Conservation (phyloP, 208 protist genomes). For the Wallacemonas rigidus region DNA sequence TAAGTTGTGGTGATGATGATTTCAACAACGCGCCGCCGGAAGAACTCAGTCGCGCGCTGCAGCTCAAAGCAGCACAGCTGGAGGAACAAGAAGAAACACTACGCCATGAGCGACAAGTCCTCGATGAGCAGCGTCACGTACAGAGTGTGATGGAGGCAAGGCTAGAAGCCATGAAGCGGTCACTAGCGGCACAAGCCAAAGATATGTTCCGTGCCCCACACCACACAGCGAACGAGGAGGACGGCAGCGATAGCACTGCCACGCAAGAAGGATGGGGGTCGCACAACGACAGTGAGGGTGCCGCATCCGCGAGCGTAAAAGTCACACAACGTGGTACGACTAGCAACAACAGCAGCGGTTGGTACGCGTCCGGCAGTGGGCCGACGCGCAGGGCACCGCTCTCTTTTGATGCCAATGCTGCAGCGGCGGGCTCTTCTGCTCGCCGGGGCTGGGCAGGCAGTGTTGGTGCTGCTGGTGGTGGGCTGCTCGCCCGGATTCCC, state of each 20-base stretch:
- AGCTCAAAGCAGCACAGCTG: conserved; percentile 30
- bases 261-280: background rate
- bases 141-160: conserved; percentile 50
- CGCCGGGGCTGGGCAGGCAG: conserved; percentile 11
- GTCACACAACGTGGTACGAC: background rate
- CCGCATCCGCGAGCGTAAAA: too few relatives aligned
- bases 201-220: conserved; percentile 25
- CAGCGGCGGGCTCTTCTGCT: background rate
- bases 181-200: conserved; percentile 64
- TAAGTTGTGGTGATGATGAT: conserved; percentile 1
- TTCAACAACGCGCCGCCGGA: background rate
- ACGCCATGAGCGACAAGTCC: conserved; percentile 14
- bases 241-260: background rate
- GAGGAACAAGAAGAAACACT: background rate
- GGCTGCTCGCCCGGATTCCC: conserved; percentile 9
- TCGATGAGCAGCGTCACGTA: conserved; percentile 38
- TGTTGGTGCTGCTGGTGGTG: background rate
- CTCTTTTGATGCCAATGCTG: background rate
- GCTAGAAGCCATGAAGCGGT: conserved; percentile 63
- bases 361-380: background rate
- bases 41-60: background rate
- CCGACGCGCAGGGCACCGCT: background rate
- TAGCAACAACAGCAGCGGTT: background rate
- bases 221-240: background rate
- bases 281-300: background rate